Percentiles rank a stretch among this genome's conserved stretches.
These are phyloP conservation scores for Santalum album DNA, from an alignment of 164 flowering plant species.

Conservation along the genomic window DNA sequence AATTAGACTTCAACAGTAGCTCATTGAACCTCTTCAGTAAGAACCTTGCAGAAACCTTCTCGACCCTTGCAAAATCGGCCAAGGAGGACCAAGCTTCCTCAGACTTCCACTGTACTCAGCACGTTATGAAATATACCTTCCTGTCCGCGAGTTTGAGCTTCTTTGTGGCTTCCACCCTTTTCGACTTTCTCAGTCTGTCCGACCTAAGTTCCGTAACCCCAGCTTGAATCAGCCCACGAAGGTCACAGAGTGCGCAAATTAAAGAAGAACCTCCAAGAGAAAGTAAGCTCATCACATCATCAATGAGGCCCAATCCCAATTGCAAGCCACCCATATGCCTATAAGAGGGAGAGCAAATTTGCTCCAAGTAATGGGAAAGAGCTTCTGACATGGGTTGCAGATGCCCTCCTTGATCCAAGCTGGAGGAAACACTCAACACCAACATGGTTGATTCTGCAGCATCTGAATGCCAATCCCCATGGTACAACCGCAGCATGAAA, in stretches of 20 bases:
- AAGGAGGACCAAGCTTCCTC: conserved; percentile 63
- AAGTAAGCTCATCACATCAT: conserved; percentile 45
- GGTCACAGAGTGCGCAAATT: conserved; percentile 58
- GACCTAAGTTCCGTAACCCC: conserved; percentile 43
- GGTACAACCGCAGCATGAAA: conserved; percentile 80
- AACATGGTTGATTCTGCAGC: conserved; percentile 53
- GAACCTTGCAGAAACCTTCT: conserved; percentile 38
- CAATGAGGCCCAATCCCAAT: conserved; percentile 52
- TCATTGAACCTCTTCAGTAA: conserved; percentile 50
- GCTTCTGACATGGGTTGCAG: conserved; percentile 60
- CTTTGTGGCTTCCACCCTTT: conserved; percentile 27
- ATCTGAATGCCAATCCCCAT: conserved; percentile 87
- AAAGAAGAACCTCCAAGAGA: conserved; percentile 53
- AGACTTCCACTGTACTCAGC: conserved; percentile 84
- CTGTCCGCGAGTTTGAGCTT: conserved; percentile 58
- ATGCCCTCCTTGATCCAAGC: conserved; percentile 49
- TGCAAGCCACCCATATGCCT: conserved; percentile 61
- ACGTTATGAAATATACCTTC: conserved; percentile 67
- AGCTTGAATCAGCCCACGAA: conserved; percentile 48
- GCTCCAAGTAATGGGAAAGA: conserved; percentile 58
- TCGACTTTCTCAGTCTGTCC: conserved; percentile 32
- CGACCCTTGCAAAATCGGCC: conserved; percentile 40
- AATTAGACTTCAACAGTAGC: background rate
- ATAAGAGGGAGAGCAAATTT: conserved; percentile 65
- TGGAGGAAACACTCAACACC: conserved; percentile 56